Base-by-base conservation (phyloP, 2,329 filamentous ascomycete genomes). In the Sarocladium strictum region DNA sequence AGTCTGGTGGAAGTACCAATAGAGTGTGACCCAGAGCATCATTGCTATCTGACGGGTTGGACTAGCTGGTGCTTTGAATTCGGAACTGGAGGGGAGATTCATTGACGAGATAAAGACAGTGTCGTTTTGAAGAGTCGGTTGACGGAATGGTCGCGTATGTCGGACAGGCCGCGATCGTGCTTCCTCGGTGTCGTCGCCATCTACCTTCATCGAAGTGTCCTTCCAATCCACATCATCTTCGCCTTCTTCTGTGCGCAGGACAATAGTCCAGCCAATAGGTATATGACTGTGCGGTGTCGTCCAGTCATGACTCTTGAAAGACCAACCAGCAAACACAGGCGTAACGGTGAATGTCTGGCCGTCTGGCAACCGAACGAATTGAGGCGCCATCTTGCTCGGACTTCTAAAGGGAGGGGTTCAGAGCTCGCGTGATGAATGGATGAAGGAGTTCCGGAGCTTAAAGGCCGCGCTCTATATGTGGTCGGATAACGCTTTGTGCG, bases 1-100 rank as follows among this genome's bases (percentile, higher is more conserved):
- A 1, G 84, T 80, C 68, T 96, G 90, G 72, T 97, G 92, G 63
- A 97, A 97, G 75, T 97, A 97, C 93, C 93, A 97, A 75, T 90
- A 96, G 40, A 97, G 76, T 1, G 90, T 92, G 32, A 91, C 84
- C 89, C 90, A 97, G 6, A 97, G 79, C 87, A 97, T 96, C 89
- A 97, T 91, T 60, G 93, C 93, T 57, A 96, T 89, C 72, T 96
- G 89, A 43, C 92, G 79, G 1, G 90, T 94, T 0, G 90, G 90
- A 58, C 90, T 96, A 14, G 79, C 84, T 1, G 87, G 81, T 1
- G 90, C 84, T 65, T 88, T 90, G 73, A 87, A 95, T 50, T 96
- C 90, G 65, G 73, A 83, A 67, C 78, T 88, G 51, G 87, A 87
- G 0, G 93, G 90, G 60, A 88, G 90, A 51, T 90, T 93, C 58